A percentile compares a stretch with the other conserved stretches of the same genome.
These are phyloP conservation scores for Penicillium antarcticum DNA, from an alignment of 495 filamentous ascomycete species.

Conservation along the genomic window DNA sequence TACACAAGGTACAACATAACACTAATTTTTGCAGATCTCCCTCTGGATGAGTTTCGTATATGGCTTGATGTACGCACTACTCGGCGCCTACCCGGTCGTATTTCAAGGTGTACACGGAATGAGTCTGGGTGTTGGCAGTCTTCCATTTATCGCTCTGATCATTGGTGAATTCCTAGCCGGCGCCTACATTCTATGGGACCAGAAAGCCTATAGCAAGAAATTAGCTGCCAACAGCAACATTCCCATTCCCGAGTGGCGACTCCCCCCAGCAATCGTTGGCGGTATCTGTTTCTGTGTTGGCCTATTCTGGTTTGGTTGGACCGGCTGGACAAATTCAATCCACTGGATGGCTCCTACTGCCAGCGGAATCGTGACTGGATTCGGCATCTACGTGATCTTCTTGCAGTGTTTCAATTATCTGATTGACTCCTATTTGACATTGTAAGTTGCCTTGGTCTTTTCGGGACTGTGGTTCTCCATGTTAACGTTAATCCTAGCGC, in stretches of 20 bases:
- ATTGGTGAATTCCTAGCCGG: conserved; percentile 36
- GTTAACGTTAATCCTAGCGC: conserved; percentile 42
- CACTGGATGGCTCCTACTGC: conserved; percentile 40
- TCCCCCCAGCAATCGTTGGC: conserved; percentile 47
- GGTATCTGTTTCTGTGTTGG: conserved; percentile 48
- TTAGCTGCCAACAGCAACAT: conserved; percentile 31
- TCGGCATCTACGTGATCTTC: conserved; percentile 38
- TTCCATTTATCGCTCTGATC: conserved; percentile 40
- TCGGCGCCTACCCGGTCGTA: conserved; percentile 39
- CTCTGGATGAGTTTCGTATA: conserved; percentile 48
- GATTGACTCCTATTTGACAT: conserved; percentile 56
- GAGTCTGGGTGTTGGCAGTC: conserved; percentile 35
- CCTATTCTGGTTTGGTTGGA: conserved; percentile 51
- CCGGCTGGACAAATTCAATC: conserved; percentile 30
- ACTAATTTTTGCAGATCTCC: conserved; percentile 36
- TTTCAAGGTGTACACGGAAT: conserved; percentile 37
- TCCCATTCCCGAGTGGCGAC: conserved; percentile 35
- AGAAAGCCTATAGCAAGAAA: conserved; percentile 28
- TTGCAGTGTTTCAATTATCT: conserved; percentile 40
- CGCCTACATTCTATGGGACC: conserved; percentile 21
- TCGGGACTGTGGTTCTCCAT: neutral
- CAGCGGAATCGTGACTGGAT: conserved; percentile 29
- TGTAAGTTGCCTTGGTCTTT: conserved; percentile 48
- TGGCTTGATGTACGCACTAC: conserved; percentile 41
- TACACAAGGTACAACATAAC: neutral